phyloP scores from a whole-genome alignment of 495 filamentous ascomycete species.

The Usnea hakonensis region DNA sequence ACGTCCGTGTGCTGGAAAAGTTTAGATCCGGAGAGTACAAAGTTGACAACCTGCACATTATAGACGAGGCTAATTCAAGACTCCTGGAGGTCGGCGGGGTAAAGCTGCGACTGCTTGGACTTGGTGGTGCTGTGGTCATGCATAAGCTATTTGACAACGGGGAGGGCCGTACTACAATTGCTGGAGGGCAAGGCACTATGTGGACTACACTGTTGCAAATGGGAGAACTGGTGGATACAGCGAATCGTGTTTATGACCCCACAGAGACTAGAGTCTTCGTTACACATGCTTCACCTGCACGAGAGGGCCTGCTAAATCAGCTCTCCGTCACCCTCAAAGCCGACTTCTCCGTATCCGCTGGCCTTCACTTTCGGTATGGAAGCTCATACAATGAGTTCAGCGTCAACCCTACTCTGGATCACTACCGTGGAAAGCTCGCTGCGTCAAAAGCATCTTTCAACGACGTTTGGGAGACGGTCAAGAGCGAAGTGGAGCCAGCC shows the following conservation, averaged over 20 bases:
- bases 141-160: slow-evolving; percentile 99
- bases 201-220: slow-evolving; percentile 98
- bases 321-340: slow-evolving; percentile 96
- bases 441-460: slow-evolving; percentile 98
- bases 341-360: slow-evolving; percentile 96
- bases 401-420: slow-evolving; percentile 95
- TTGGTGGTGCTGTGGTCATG: slow-evolving; percentile 98
- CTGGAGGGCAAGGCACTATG: slow-evolving; percentile 98
- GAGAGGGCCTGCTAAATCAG: slow-evolving; percentile 96
- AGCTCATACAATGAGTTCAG: slow-evolving; percentile 99
- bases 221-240: slow-evolving; percentile 96
- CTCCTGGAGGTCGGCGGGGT: slow-evolving; percentile 90
- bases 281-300: slow-evolving; percentile 93
- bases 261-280: slow-evolving; percentile 97
- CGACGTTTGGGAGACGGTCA: slow-evolving; percentile 99
- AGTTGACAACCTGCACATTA: slow-evolving; percentile 93
- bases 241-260: slow-evolving; percentile 95
- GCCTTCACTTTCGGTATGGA: slow-evolving; percentile 96
- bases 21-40: slow-evolving; percentile 98
- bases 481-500: slow-evolving; percentile 85
- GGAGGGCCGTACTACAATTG: slow-evolving; percentile 95
- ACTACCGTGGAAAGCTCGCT: slow-evolving; percentile 99
- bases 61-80: slow-evolving; percentile 94
- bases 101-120: slow-evolving; percentile 86
- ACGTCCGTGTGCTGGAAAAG: slow-evolving; percentile 96